These are phyloP conservation scores for Dioscorea cayenensis DNA, from an alignment of 116 monocot genomes.

Conservation along the genomic window DNA sequence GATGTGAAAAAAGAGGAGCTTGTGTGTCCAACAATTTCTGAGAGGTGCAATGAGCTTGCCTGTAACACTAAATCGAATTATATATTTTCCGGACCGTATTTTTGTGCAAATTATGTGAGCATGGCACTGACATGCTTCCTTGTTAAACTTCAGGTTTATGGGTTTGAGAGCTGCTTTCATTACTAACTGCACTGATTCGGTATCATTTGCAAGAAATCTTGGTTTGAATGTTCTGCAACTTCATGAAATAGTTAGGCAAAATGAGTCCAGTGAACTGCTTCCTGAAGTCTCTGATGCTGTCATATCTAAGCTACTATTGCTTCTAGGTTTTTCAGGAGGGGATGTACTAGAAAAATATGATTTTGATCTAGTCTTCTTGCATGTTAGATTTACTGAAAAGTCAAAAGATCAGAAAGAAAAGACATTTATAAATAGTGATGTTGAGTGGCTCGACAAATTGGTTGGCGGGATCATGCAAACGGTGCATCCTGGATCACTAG, in stretches of 20 bases:
- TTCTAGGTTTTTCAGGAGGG: conserved; percentile 66
- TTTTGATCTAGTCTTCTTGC: conserved; percentile 79
- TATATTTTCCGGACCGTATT: conserved; percentile 1
- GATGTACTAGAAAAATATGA: conserved; percentile 58
- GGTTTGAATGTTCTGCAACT: conserved; percentile 51
- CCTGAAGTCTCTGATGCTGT: conserved; percentile 8
- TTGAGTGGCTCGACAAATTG: conserved; percentile 57
- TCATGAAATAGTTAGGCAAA: conserved; percentile 23
- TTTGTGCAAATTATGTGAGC: background rate
- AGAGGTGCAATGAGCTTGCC: conserved; percentile 36
- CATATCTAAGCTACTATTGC: conserved; percentile 25
- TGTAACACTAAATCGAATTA: background rate
- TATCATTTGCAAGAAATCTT: conserved; percentile 57
- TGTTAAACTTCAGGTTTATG: conserved; percentile 69
- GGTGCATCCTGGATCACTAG: conserved; percentile 34
- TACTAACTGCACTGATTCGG: conserved; percentile 31
- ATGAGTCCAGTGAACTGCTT: conserved; percentile 3
- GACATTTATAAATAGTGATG: conserved; percentile 18
- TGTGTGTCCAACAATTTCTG: conserved; percentile 34
- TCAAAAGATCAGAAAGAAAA: conserved; percentile 36
- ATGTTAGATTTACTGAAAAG: conserved; percentile 34
- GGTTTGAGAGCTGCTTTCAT: conserved; percentile 76
- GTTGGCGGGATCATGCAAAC: conserved; percentile 52
- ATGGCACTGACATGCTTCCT: background rate
- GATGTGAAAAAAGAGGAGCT: conserved; percentile 11